Base-by-base conservation (phyloP, 805 yeast genomes). In the Cyberlindnera veronae region DNA sequence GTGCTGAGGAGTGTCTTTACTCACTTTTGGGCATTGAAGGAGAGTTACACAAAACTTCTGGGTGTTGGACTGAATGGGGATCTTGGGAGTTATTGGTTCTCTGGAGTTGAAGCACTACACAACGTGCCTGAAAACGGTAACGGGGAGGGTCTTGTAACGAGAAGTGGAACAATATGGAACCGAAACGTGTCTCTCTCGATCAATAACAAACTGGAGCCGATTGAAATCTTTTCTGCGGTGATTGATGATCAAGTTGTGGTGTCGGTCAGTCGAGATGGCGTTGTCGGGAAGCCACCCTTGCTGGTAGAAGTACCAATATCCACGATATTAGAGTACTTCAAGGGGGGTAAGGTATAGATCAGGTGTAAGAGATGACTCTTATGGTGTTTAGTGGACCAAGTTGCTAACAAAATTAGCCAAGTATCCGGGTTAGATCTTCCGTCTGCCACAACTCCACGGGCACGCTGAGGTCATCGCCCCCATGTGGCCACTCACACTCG, bases 21-120 rank as follows among this genome's bases (percentile, higher is more conserved):
- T 15, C 77, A 76, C 29, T 68, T 72, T 26, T 86, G 95, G 95
- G 84, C 95, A 0, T 58, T 86, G 39, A 86, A 86, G 55, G 95
- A 86, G 56, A 77, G 87, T 16, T 83, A 77, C 53, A 72, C 85
- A 6, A 86, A 86, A 52, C 74, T 70, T 28, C 50, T 72, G 3
- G 95, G 95, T 0, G 60, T 69, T 14, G 95, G 95, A 0, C 57
- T 78, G 12, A 65, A 65, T 38, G 58, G 61, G 22, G 61, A 64
- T 36, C 45, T 69, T 22, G 28, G 39, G 2, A 32, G 46, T 1
- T 57, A 65, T 24, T 57, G 63, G 45, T 61, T 64, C 36, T 50
- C 56, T 2, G 34, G 45, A 10, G 49, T 57, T 12, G 17, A 29
- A 10, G 16, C n/a, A 5, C 16, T 34, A 20, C 7, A 26, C 13